phyloP scores from a whole-genome alignment of 164 flowering plant genomes.

The Santalum album region DNA sequence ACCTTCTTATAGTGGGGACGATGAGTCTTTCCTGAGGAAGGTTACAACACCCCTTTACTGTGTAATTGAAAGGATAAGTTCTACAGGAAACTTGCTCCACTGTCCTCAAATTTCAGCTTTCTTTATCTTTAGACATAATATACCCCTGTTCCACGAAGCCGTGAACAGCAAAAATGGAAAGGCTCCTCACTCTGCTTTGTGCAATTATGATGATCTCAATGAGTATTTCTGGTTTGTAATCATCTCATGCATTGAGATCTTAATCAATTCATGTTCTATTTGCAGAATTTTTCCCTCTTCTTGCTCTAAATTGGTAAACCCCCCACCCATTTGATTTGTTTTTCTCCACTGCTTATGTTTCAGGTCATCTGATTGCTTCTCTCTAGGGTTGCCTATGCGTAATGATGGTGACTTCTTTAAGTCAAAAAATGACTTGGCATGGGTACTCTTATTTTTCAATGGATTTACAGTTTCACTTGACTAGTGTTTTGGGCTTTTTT shows the following conservation, averaged over 20 bases:
- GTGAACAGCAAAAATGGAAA: constrained; percentile 59
- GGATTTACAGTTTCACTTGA: too few species aligned
- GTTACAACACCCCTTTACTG: constrained; percentile 88
- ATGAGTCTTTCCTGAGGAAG: constrained; percentile 92
- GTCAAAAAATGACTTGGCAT: constrained; percentile 46
- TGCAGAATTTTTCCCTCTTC: too few species aligned
- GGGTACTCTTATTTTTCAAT: constrained; percentile 26
- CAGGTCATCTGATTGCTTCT: constrained; percentile 90
- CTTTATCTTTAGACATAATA: constrained; percentile 7
- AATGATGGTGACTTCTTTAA: constrained; percentile 94
- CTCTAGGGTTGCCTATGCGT: constrained; percentile 99
- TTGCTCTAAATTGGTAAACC: too few species aligned
- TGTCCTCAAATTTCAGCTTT: not conserved
- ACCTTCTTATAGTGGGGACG: constrained; percentile 99
- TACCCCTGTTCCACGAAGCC: constrained; percentile 58
- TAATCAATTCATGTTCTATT: not conserved
- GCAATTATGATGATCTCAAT: constrained; percentile 96
- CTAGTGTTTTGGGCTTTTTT: not conserved
- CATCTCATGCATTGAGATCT: constrained; percentile 4
- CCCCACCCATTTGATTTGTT: not conserved
- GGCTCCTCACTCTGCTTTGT: constrained; percentile 82
- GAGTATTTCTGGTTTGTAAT: constrained; percentile 89
- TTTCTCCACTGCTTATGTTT: constrained; percentile 6
- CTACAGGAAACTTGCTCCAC: not conserved
- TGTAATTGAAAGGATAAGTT: constrained; percentile 74